Base-by-base conservation (phyloP, 2,329 filamentous ascomycete species). In the Ascochyta rabiei region DNA sequence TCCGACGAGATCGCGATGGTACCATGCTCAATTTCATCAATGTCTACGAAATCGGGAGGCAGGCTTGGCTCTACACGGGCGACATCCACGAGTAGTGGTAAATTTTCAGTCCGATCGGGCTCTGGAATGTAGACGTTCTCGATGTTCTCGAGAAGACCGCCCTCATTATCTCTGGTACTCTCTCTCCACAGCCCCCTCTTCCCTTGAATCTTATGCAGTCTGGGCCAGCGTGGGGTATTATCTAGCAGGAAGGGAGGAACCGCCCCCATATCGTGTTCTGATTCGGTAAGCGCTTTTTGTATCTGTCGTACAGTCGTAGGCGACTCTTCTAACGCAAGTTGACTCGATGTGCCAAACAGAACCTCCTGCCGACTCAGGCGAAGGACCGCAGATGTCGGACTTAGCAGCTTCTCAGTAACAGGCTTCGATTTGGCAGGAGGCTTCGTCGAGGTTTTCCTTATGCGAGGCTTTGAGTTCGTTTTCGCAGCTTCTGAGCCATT, bases 311-410 rank as follows among this genome's bases (percentile, higher is more conserved):
- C 60, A 23, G 68, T 67, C 2, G 64, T 65, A 1, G 75, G 75
- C 4, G 75, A 76, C 40, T 75, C 73, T 26, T 75, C 73, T 1
- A 69, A 62, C 15, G 67, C 73, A 23, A 77, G 63, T 52, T 77
- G 75, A 55, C 75, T 76, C 2, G 74, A 76, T 13, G 75, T 77
- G 15, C 75, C 75, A 45, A 77, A 77, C 1, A 76, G 59, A 8
- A 77, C 47, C 21, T 75, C 69, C 53, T 77, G 75, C 28, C 59
- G 60, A 37, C 65, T 59, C 39, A 75, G 18, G 30, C 64, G 59
- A 28, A 57, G 35, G 5, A 62, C 42, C 10, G 73, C 73, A 18
- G 72, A 71, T 1, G 62, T 49, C 12, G 75, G 75, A 12, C 73
- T 75, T 12, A 76, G 67, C 6, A 77, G 50, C 57, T 74, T 76